Evolutionary conservation across 2,329 filamentous ascomycete genomes (phyloP).

Genomic region (Rugonectria rugulosa): DNA sequence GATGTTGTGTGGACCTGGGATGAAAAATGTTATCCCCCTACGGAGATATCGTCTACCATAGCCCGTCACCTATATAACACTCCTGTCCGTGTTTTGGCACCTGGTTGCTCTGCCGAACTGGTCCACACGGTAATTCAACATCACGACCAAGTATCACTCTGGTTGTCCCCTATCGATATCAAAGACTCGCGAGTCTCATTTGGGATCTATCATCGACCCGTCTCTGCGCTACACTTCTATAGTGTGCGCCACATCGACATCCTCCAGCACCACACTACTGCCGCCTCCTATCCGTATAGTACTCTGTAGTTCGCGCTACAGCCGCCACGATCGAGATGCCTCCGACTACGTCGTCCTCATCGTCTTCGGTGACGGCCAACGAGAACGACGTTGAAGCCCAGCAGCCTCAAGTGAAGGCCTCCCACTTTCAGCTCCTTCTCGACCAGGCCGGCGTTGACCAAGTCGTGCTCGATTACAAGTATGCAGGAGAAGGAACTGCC

Average conservation of each 20-base stretch:
- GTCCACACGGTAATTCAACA: background rate
- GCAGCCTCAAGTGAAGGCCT: constrained; percentile 42
- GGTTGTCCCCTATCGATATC: background rate
- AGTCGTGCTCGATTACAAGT: constrained; percentile 62
- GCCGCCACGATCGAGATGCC: constrained; percentile 6
- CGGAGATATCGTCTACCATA: background rate
- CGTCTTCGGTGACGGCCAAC: constrained; percentile 32
- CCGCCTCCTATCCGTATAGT: background rate
- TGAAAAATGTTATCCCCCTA: constrained; percentile 9
- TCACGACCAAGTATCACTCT: background rate
- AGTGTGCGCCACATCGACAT: background rate
- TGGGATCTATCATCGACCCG: constrained; percentile 2
- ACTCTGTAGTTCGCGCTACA: background rate
- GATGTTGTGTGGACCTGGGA: constrained; percentile 21
- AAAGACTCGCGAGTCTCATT: background rate
- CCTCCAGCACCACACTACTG: background rate
- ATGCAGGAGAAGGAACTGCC: constrained; percentile 67
- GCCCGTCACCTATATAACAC: constrained; percentile 23
- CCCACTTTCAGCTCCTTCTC: constrained; percentile 61
- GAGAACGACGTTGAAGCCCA: constrained; percentile 53
- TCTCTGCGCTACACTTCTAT: background rate
- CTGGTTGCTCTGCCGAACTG: background rate
- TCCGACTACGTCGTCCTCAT: constrained; percentile 28
- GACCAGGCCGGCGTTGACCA: constrained; percentile 66
- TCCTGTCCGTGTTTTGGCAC: background rate